A percentile compares a stretch with the other conserved stretches of the same genome.
phyloP scores from a whole-genome alignment of 371 early-diverging fungal species.

The Apophysomyces elegans region DNA sequence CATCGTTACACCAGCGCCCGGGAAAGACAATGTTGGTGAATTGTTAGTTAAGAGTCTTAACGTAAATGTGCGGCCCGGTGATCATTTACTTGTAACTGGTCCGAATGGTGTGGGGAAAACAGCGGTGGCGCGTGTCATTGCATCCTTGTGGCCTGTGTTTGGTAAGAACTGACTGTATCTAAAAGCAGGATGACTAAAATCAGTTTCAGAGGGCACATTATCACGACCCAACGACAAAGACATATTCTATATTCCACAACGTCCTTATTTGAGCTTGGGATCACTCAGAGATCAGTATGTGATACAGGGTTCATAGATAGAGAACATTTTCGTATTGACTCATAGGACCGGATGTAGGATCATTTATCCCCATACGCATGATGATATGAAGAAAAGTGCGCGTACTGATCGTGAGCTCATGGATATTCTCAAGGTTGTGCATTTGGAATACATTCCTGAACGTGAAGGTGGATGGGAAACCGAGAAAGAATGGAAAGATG shows the following conservation, averaged over 20 bases:
- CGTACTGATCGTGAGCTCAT: constrained; percentile 80
- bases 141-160: constrained; percentile 89
- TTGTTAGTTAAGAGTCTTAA: constrained; percentile 62
- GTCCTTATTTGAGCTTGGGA: constrained; percentile 87
- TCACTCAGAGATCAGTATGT: constrained; percentile 83
- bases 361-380: constrained; percentile 87
- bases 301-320: not conserved
- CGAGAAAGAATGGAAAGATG: constrained; percentile 90
- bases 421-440: constrained; percentile 72
- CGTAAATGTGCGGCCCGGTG: constrained; percentile 67
- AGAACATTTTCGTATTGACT: not conserved
- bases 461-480: constrained; percentile 92
- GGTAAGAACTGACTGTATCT: constrained; percentile 27
- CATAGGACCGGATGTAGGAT: constrained; percentile 36
- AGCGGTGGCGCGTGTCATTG: constrained; percentile 79
- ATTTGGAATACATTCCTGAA: constrained; percentile 74
- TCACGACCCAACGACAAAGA: constrained; percentile 67
- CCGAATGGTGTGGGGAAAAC: constrained; percentile 88
- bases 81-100: constrained; percentile 75
- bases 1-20: constrained; percentile 70
- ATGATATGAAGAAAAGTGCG: constrained; percentile 74
- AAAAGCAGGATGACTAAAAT: no score
- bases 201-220: constrained; percentile 59
- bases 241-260: constrained; percentile 89
- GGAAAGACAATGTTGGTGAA: constrained; percentile 67